Percentiles rank a stretch among this genome's conserved stretches.
These are phyloP conservation scores for Primulina tabacum DNA, from an alignment of 257 asterid species.

Conservation along the genomic window DNA sequence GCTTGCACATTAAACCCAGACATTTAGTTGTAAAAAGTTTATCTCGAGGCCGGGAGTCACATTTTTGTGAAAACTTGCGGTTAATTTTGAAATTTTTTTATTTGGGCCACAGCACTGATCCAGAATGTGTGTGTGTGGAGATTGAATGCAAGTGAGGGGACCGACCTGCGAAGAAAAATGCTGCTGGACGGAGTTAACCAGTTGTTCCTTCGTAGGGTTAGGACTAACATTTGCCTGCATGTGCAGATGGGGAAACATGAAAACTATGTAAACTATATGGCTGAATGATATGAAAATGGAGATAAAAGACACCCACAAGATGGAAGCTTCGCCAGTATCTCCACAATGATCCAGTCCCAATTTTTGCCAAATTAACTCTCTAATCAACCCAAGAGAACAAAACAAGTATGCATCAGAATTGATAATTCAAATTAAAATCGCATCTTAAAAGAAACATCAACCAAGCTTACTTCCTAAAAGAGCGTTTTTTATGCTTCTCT, in stretches of 20 bases:
- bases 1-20: background rate
- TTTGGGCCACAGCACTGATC: background rate
- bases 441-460: background rate
- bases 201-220: conserved; percentile 65
- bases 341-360: conserved; percentile 80
- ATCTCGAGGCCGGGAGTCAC: no score
- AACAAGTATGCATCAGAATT: conserved; percentile 3
- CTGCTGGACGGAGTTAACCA: conserved; percentile 57
- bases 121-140: background rate
- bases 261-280: background rate
- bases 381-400: conserved; percentile 30
- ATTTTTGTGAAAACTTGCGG: background rate
- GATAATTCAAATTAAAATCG: background rate
- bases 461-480: background rate
- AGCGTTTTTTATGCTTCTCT: background rate
- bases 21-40: no score
- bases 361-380: conserved; percentile 64
- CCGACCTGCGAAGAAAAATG: conserved; percentile 91
- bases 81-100: no score
- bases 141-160: conserved; percentile 18
- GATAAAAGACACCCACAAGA: conserved; percentile 47
- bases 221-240: conserved; percentile 57
- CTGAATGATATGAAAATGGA: background rate
- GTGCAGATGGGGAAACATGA: conserved; percentile 5
- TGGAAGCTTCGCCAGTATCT: conserved; percentile 77